A percentile compares a stretch with the other conserved stretches of the same genome.
phyloP scores from a whole-genome alignment of 768 basidiomycete species.

The Suillus subalutaceus region DNA sequence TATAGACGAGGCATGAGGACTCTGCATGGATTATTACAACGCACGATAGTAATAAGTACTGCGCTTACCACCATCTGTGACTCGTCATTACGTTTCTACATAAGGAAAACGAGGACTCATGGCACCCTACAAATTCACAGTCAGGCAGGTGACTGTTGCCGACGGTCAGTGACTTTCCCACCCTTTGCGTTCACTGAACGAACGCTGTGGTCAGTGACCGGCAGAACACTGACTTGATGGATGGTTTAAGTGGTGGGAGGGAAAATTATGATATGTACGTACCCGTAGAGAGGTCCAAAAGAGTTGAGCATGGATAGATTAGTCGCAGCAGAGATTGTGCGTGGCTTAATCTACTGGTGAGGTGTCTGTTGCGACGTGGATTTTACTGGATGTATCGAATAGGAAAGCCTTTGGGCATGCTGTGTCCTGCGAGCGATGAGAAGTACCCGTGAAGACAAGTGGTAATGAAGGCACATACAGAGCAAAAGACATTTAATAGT shows the following conservation, averaged over 20 bases:
- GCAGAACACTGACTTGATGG: no score
- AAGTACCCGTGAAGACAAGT: not conserved
- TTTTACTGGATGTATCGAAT: conserved; percentile 81
- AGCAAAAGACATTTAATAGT: conserved; percentile 82
- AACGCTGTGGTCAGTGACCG: no score
- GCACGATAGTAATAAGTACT: no score
- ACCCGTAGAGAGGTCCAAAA: conserved; percentile 74
- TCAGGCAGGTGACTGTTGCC: no score
- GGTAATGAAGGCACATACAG: conserved; percentile 45
- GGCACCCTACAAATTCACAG: no score
- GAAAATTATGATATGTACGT: not conserved
- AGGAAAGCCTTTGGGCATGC: conserved; percentile 93
- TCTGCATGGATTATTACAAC: no score
- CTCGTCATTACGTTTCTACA: no score
- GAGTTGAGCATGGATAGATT: conserved; percentile 84
- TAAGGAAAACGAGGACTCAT: no score
- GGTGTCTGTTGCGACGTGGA: conserved; percentile 93
- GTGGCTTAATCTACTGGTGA: conserved; percentile 90
- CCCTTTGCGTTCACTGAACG: no score
- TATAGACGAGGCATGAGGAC: no score
- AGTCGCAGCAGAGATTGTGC: conserved; percentile 89
- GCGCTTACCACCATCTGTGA: no score
- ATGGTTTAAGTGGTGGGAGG: not conserved
- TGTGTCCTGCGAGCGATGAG: conserved; percentile 61
- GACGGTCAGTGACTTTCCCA: no score